Base-by-base conservation (phyloP, 2,329 filamentous ascomycete genomes). In the Penicillium frequentans region DNA sequence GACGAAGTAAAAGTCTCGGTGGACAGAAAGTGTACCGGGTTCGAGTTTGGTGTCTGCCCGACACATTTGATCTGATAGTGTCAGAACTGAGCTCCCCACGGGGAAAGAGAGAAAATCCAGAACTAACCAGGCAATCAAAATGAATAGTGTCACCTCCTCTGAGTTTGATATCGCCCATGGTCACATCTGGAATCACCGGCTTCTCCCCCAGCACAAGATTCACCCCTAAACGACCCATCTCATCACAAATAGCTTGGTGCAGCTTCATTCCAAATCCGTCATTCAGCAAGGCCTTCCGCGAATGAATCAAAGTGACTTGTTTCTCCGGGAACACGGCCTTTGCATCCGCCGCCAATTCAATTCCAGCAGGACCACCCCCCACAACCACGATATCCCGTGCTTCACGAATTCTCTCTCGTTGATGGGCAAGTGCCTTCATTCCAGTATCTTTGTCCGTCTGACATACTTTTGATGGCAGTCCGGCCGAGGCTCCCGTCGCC, bases 361-460 rank as follows among this genome's bases (percentile, higher is more conserved):
- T 81, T 1, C 86, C 86, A 0, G 85, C 85, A 0, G 86, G 84
- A 3, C 85, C 85, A 0, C 84, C 85, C 2, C 85, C 86, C 0
- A 84, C 76, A 0, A 85, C 76, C 2, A 83, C 80, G 7, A 59
- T 56, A 24, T 54, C 39, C 11, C 35, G 5, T 9, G 50, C 45
- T n/a, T 29, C 14, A n/a, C 23, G 23, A 19, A 59, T 50, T n/a
- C 42, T 46, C n/a, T 51, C 4, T 27, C 35, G 48, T 10, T 47
- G 19, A n/a, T 51, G 66, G 44, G 70, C 70, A 37, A 86, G 60
- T n/a, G 76, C 72, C 49, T 67, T 63, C 21, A 81, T 71, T 0
- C 78, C 82, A 16, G 76, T 73, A 0, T 59, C 54, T 57, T 81
- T 83, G 4, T 75, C 71, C 4, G 77, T 70, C 0, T 69, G 71